A percentile compares a stretch with the other conserved stretches of the same genome.
Evolutionary conservation across 2,329 filamentous ascomycete genomes (phyloP).

Genomic region (Trichocomaceae sp.): DNA sequence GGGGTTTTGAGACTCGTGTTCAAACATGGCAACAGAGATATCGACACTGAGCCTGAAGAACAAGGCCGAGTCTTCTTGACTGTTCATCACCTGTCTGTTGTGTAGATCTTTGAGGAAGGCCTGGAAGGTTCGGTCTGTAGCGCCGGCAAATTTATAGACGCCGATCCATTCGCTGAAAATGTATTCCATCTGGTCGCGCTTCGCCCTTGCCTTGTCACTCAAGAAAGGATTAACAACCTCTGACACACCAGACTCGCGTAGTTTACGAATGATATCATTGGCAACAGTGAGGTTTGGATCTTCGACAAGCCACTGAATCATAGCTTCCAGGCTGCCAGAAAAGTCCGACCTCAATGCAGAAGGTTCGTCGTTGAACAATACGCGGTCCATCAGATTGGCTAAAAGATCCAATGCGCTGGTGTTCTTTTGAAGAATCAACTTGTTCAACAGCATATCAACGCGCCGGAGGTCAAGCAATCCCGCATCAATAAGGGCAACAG

Average conservation of each 20-base stretch:
- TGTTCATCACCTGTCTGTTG: conserved; percentile 63
- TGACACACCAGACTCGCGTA: conserved; percentile 50
- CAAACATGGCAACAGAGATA: conserved; percentile 68
- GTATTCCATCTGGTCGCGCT: conserved; percentile 83
- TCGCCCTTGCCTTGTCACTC: conserved; percentile 52
- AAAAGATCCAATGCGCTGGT: conserved; percentile 70
- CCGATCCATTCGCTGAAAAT: conserved; percentile 93
- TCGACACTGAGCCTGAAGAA: conserved; percentile 82
- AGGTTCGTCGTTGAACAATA: conserved; percentile 70
- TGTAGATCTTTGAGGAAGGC: conserved; percentile 83
- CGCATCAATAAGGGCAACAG: conserved; percentile 54
- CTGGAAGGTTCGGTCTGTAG: conserved; percentile 62
- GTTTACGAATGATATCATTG: conserved; percentile 63
- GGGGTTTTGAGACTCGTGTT: conserved; percentile 58
- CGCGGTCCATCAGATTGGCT: conserved; percentile 69
- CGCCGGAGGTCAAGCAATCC: conserved; percentile 56
- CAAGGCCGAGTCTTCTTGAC: conserved; percentile 66
- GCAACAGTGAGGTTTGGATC: conserved; percentile 60
- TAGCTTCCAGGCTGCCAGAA: conserved; percentile 69
- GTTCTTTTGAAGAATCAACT: conserved; percentile 64
- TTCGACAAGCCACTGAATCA: conserved; percentile 73
- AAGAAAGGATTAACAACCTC: conserved; percentile 50
- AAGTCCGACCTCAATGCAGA: conserved; percentile 80
- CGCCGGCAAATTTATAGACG: conserved; percentile 68
- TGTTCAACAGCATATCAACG: conserved; percentile 66